Evolutionary conservation across 2,329 filamentous ascomycete species (phyloP), one percentile per base, ranked within the genome.

Genomic region (Xylaria sp.): DNA sequence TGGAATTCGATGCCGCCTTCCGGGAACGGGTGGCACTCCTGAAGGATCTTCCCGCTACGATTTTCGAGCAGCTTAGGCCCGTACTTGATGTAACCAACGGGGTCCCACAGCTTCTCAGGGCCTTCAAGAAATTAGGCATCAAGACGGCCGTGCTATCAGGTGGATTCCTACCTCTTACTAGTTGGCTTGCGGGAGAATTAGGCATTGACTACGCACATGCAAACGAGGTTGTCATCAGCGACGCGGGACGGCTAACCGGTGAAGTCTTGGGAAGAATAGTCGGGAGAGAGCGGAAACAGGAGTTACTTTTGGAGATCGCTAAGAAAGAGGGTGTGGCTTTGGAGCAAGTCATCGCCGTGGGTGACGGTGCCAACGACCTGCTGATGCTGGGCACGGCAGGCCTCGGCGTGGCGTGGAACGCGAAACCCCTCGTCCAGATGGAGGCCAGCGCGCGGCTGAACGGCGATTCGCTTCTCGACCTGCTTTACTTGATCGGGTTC

Each of bases 141-240:
- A 95, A 93, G 81, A 93, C 94, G 1, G 96, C 94, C 0, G 95
- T 99, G 5, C 82, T 97, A 36, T 97, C 93, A 39, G 96, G 96
- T 52, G 96, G 96, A 0, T 99, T 99, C 81, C 89, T 93, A 71
- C 94, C 95, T 0, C 82, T 98, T 71, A 97, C 96, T 0, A 86
- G 89, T 65, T 98, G 94, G 93, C 87, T 98, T 41, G 94, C 93
- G 18, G 84, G 84, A 46, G 85, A 93, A 75, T 83, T 99, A 30
- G 93, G 93, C 15, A 88, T 99, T 65, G 93, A 98, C 79, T 90
- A 97, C 76, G 94, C 93, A 0, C 89, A 91, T 78, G 96, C 96
- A 46, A 99, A 99, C 79, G 90, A 95, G 74, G 91, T 95, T 0
- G 86, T 90, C 18, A 84, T 91, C 18, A 88, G 89, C 69, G 82